Percentiles rank a stretch among this genome's conserved stretches.
phyloP scores from a whole-genome alignment of 2,329 filamentous ascomycete species.

The Aspergillus sp. region DNA sequence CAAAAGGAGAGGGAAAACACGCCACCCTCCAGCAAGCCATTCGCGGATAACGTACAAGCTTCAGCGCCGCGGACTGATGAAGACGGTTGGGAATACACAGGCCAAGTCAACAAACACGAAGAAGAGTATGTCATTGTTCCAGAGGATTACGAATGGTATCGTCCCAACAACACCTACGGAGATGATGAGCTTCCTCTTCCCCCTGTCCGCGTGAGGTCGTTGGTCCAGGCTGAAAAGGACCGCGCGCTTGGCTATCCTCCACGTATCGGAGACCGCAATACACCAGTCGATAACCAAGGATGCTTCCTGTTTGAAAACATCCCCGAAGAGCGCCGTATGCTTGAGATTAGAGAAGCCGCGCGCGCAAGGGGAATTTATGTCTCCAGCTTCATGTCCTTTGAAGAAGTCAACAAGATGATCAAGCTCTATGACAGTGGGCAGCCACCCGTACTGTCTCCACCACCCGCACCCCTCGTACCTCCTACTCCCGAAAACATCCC shows the following conservation, averaged over 20 bases:
- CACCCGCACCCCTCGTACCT: no score
- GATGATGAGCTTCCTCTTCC: conserved; percentile 26
- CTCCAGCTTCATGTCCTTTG: conserved; percentile 18
- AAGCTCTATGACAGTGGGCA: conserved; percentile 13
- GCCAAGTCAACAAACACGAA: conserved; percentile 27
- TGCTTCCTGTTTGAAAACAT: conserved; percentile 27
- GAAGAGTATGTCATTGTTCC: conserved; percentile 30
- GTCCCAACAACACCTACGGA: conserved; percentile 29
- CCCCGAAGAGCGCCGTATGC: conserved; percentile 19
- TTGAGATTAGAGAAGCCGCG: conserved; percentile 25
- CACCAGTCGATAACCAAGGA: conserved; percentile 20
- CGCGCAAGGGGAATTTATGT: conserved; percentile 19
- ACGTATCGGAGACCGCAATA: conserved; percentile 29
- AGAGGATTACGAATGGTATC: conserved; percentile 23
- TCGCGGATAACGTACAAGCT: conserved; percentile 17
- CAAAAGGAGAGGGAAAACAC: conserved; percentile 12
- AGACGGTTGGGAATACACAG: conserved; percentile 33
- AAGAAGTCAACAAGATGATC: conserved; percentile 22
- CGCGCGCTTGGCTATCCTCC: conserved; percentile 34
- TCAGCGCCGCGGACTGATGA: conserved; percentile 27
- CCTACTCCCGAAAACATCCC: not conserved
- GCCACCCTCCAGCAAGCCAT: conserved; percentile 13
- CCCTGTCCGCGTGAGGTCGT: conserved; percentile 26
- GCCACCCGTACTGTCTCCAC: not conserved
- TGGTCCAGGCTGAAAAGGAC: conserved; percentile 28